These are phyloP conservation scores for Candida suzukii DNA, from an alignment of 805 yeast species.

Conservation along the genomic window DNA sequence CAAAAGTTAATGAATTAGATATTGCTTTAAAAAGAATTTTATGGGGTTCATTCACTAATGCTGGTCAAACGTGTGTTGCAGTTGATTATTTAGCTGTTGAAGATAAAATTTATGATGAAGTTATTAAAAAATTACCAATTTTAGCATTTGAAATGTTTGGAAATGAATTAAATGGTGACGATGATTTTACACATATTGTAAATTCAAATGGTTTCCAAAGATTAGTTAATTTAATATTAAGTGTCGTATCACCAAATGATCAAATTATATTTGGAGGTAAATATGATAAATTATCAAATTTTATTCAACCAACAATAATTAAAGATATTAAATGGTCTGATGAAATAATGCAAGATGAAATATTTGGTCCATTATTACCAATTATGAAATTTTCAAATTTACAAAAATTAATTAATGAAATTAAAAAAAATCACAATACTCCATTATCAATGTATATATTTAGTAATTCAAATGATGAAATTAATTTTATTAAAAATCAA, in stretches of 20 bases:
- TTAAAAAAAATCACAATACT: constrained; percentile 50
- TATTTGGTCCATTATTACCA: constrained; percentile 85
- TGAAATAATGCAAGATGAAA: constrained; percentile 63
- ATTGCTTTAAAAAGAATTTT: constrained; percentile 52
- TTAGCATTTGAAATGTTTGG: constrained; percentile 32
- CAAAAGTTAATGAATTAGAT: constrained; percentile 37
- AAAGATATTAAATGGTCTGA: constrained; percentile 59
- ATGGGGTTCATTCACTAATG: constrained; percentile 74
- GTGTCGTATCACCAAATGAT: constrained; percentile 44
- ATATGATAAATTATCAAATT: constrained; percentile 30
- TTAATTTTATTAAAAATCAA: constrained; percentile 37
- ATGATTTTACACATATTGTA: constrained; percentile 55
- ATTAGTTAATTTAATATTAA: constrained; percentile 37
- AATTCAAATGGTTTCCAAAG: constrained; percentile 46
- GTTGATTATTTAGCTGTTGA: constrained; percentile 80
- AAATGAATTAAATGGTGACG: constrained; percentile 35
- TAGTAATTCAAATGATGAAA: constrained; percentile 40
- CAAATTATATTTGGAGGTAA: constrained; percentile 39
- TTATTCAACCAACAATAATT: constrained; percentile 70
- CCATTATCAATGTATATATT: constrained; percentile 81
- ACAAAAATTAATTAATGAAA: constrained; percentile 33
- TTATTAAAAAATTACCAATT: constrained; percentile 26
- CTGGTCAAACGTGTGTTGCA: constrained; percentile 90
- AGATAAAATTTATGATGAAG: constrained; percentile 43
- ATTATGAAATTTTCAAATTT: constrained; percentile 44